Evolutionary conservation across 371 early-diverging fungal species (phyloP).

Genomic region (Mucor saturninus): DNA sequence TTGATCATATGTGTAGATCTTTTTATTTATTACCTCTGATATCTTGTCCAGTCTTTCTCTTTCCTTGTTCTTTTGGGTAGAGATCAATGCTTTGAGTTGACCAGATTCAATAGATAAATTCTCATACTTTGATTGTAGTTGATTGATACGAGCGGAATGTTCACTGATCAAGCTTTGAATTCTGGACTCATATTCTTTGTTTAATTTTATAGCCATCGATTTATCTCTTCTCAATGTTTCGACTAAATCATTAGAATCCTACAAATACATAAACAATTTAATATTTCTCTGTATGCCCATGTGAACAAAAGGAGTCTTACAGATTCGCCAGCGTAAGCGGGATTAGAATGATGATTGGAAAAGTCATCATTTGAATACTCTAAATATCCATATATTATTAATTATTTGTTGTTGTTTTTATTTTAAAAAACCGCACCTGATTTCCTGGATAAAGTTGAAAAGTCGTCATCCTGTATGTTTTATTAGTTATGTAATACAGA

Average conservation of each 20-base stretch:
- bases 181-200: constrained; percentile 8
- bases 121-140: constrained; percentile 24
- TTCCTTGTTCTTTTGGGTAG: constrained; percentile 23
- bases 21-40: constrained; percentile 14
- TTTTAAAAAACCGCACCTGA: constrained; percentile 10
- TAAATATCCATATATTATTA: neutral
- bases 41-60: constrained; percentile 28
- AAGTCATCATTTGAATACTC: neutral
- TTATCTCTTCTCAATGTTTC: constrained; percentile 8
- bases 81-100: constrained; percentile 15
- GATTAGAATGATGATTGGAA: neutral
- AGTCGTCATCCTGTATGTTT: no score
- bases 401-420: constrained; percentile 3
- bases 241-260: neutral
- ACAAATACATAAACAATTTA: neutral
- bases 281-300: neutral
- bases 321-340: neutral
- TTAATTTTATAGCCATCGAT: neutral
- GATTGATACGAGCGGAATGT: constrained; percentile 12
- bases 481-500: neutral
- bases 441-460: neutral
- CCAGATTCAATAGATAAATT: constrained; percentile 20
- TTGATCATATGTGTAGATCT: neutral
- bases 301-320: neutral
- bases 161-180: constrained; percentile 6